Conservation (phyloP, 441 rosid genomes). For the Aquilaria agallochum region DNA sequence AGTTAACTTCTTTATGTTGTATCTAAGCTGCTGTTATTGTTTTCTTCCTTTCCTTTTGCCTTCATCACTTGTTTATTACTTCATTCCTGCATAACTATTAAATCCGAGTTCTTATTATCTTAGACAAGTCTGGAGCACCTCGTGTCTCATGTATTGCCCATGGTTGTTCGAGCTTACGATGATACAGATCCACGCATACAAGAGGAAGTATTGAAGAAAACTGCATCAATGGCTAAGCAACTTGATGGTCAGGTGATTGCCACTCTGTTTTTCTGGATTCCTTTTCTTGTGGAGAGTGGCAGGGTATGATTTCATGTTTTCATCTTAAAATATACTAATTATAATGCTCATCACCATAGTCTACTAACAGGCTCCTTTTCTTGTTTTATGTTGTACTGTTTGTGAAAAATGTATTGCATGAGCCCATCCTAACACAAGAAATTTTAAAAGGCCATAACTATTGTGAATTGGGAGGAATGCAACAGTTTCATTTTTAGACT, state of each 20-base stretch:
- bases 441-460: too few relatives aligned
- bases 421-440: too few relatives aligned
- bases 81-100: constrained; percentile 11
- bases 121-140: constrained; percentile 74
- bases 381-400: too few relatives aligned
- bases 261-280: constrained; percentile 8
- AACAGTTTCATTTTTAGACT: too few relatives aligned
- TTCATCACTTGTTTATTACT: background rate
- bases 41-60: too few relatives aligned
- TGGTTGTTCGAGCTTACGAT: constrained; percentile 85
- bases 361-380: too few relatives aligned
- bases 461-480: too few relatives aligned
- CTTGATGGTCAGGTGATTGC: constrained; percentile 78
- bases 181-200: constrained; percentile 91
- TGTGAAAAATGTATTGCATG: too few relatives aligned
- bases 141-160: constrained; percentile 66
- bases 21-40: too few relatives aligned
- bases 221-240: constrained; percentile 72
- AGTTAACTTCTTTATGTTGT: too few relatives aligned
- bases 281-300: background rate
- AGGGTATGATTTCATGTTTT: background rate
- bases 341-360: too few relatives aligned
- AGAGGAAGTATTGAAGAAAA: constrained; percentile 85
- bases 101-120: constrained; percentile 20
- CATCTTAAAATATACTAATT: too few relatives aligned